These are phyloP conservation scores for Fraxinus paxiana DNA, from an alignment of 305 asterid species.

Conservation along the genomic window DNA sequence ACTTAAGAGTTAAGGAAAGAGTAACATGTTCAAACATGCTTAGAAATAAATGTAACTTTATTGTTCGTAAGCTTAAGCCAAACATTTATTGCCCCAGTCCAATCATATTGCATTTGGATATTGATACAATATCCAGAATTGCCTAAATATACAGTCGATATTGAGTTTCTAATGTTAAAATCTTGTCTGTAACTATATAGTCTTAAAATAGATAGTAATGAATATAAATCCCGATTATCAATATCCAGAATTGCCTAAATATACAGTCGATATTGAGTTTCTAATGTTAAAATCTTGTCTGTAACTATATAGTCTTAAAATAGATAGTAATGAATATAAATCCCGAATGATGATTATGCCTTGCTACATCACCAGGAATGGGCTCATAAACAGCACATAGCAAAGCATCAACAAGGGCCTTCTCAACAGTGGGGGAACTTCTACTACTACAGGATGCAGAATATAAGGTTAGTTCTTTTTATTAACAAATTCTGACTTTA, in stretches of 20 bases:
- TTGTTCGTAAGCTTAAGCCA: background rate
- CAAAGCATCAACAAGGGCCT: constrained; percentile 95
- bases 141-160: background rate
- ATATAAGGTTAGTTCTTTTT: constrained; percentile 55
- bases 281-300: background rate
- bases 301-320: background rate
- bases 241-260: background rate
- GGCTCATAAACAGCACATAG: constrained; percentile 87
- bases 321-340: background rate
- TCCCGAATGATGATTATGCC: constrained; percentile 6
- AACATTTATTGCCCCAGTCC: background rate
- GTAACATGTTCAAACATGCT: background rate
- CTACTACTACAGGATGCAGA: constrained; percentile 88
- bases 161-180: background rate
- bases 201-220: background rate
- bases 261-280: background rate
- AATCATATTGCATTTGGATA: background rate
- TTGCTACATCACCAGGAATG: constrained; percentile 52
- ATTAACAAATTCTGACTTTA: background rate
- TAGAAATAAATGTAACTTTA: background rate
- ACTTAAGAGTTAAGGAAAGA: background rate
- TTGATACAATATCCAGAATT: background rate
- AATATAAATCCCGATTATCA: background rate
- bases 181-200: background rate
- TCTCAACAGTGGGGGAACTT: constrained; percentile 99